Base-by-base conservation (phyloP, 768 basidiomycete genomes). In the Termitomyces eurrhizus region DNA sequence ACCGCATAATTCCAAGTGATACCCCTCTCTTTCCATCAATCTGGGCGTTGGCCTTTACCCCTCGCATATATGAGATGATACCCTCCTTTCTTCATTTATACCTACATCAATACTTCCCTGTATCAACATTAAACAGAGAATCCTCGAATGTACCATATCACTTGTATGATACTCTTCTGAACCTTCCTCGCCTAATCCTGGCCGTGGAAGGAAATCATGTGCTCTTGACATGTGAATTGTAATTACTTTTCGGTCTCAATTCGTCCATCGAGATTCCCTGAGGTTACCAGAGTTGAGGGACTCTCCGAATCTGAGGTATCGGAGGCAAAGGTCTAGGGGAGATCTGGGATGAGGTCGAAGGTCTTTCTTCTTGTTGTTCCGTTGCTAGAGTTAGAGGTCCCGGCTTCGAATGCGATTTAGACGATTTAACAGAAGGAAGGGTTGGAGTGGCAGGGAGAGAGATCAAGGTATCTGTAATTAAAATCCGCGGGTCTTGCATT, bases 291-390 rank as follows among this genome's bases (percentile, higher is more conserved):
- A 32, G 26, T 16, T 29, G 29, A 16, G 16, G 29, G 21, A n/a
- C 4, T 13, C 42, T 41, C 2, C 32, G 32, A 54, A 13, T 32
- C 18, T 12, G 53, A 29, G 54, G 54, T 44, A 55, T 55, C 18
- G 54, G 54, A n/a, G 54, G 54, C 41, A 55, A 44, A 44, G 54
- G 54, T 44, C 54, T 41, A 13, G 41, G 41, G 29, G 26, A 44
- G 41, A 44, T 21, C 54, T 0, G 29, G n/a, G 29, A 33, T 55
- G 29, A 29, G 13, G 41, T 29, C 29, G n/a, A n/a, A 21, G 12
- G 29, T 44, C n/a, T 13, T 13, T 1, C 18, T 18, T 32, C 29
- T 33, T 33, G 11, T 32, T 55, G 39, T 32, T 55, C 42, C n/a
- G 12, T 32, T 12, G 5, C n/a, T 14, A 55, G 53, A 42, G 5